These are phyloP conservation scores for Clonostachys rosea DNA, from an alignment of 2,329 filamentous ascomycete genomes.

Conservation along the genomic window DNA sequence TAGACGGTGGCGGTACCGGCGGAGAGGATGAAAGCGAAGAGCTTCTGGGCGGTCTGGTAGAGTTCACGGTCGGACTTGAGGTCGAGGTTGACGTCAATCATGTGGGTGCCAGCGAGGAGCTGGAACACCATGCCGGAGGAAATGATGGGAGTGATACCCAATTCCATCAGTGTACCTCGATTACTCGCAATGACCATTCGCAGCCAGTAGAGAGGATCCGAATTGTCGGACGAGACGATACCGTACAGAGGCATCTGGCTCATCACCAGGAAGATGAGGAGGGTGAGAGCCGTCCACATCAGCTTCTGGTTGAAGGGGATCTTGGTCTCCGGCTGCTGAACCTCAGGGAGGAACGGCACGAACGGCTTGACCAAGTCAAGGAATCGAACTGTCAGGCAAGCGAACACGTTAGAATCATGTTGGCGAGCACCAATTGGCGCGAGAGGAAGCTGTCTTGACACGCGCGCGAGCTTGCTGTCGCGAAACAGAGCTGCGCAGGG, in stretches of 20 bases:
- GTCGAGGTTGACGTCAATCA: conserved; percentile 99
- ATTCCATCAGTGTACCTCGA: conserved; percentile 89
- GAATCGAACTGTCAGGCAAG: conserved; percentile 72
- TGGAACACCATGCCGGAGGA: conserved; percentile 99
- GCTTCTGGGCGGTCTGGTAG: conserved; percentile 99
- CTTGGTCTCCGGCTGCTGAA: conserved; percentile 97
- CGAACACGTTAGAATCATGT: conserved; percentile 16
- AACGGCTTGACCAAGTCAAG: conserved; percentile 99
- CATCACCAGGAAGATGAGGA: conserved; percentile 99
- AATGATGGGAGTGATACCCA: conserved; percentile 98
- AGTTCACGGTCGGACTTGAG: conserved; percentile 99
- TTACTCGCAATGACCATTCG: conserved; percentile 99
- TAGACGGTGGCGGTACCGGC: conserved; percentile 98
- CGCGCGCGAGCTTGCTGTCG: conserved; percentile 4
- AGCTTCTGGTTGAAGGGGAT: conserved; percentile 98
- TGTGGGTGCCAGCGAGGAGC: conserved; percentile 97
- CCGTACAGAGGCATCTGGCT: conserved; percentile 99
- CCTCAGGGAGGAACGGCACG: conserved; percentile 98
- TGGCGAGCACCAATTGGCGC: conserved; percentile 16
- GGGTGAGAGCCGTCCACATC: conserved; percentile 91
- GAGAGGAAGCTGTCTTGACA: neutral
- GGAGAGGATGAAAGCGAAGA: conserved; percentile 95
- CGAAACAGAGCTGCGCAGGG: conserved; percentile 10
- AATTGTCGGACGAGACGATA: conserved; percentile 98
- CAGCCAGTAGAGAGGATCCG: conserved; percentile 98